Evolutionary conservation across 352 stramenopile genomes (phyloP), one percentile per base, ranked within the genome.

Genomic region (Poterioochromonas sp.): DNA sequence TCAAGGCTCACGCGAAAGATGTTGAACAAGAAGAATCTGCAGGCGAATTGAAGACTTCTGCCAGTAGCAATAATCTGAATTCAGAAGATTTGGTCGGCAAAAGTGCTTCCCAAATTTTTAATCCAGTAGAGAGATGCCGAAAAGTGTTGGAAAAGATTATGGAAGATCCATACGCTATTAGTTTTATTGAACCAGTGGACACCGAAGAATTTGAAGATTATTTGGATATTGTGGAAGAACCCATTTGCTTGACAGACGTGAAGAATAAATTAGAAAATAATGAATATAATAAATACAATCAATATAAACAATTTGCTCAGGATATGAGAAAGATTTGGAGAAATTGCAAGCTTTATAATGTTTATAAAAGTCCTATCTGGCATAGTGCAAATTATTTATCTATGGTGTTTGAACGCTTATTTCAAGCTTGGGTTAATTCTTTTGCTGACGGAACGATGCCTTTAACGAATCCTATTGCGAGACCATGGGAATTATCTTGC

Each of bases 271-370:
- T 92, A 15, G 80, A 85, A 41, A 84, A 54, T 15, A 51, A 40
- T 29, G 49, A 71, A 8, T 89, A 88, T 69, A 88, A 90, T 69
- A 40, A 40, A 63, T 88, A 90, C 76, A 81, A 86, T 65, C 80
- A 79, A 32, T 84, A 85, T 0, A 85, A 88, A 79, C 80, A 85
- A 73, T 92, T 92, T 83, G 85, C 84, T 29, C 81, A 86, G 37
- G 88, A 92, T 82, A 85, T 90, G 39, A 80, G 86, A 69, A 40
- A 88, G 83, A 76, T 92, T 35, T 92, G 87, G 87, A 89, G 89
- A 78, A 91, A 91, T 58, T 92, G 88, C 80, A 91, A 91, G 47
- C 29, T 76, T 29, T 93, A 91, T 73, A 93, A 93, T 81, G 80
- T 87, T 35, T 86, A 91, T 58, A 85, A 87, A 26, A 88, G 83